Base-by-base conservation (phyloP, 1,284 basidiomycete species). In the Paramarasmius palmivorus region DNA sequence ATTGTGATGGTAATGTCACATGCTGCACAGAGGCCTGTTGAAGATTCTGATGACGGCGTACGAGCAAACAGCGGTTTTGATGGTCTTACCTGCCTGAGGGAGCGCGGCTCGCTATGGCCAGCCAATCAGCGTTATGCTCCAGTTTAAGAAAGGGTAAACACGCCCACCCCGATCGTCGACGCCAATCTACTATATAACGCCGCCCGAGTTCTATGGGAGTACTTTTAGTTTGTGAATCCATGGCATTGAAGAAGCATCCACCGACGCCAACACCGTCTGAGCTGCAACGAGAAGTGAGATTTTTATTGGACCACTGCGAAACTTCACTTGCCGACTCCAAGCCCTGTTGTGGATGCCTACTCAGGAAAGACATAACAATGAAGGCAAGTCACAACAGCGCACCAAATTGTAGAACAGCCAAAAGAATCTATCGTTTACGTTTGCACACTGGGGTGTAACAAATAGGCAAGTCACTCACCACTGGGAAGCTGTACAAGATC, bases 1-100 rank as follows among this genome's bases (percentile, higher is more conserved):
- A 29, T 25, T 26, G 49, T 50, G 25, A 50, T 50, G 8, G 34
- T 17, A n/a, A 50, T 32, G 19, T 50, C 49, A 20, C 49, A 50
- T 26, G 39, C 37, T n/a, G 39, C 49, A 37, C 32, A 12, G 17
- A 9, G 2, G 34, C 47, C 19, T 35, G 22, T 23, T 37, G 47
- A 6, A 49, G 20, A 19, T 20, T 36, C 23, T 20, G 23, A 44
- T 23, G n/a, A 19, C n/a, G n/a, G 47, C 20, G 19, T 4, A n/a
- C 4, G 37, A 15, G 15, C 10, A 5, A 25, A 36, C 7, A 22
- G 19, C n/a, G n/a, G n/a, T n/a, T 20, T 23, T 12, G 29, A 6
- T 32, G 10, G 9, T 40, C 12, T 22, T 19, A 22, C 39, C 39
- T 40, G 39, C 39, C 17, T 40, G 39, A 2, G 39, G 12, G 10